Base-by-base conservation (phyloP, 306 rosid species). In the Oxytropis ochrocephala region DNA sequence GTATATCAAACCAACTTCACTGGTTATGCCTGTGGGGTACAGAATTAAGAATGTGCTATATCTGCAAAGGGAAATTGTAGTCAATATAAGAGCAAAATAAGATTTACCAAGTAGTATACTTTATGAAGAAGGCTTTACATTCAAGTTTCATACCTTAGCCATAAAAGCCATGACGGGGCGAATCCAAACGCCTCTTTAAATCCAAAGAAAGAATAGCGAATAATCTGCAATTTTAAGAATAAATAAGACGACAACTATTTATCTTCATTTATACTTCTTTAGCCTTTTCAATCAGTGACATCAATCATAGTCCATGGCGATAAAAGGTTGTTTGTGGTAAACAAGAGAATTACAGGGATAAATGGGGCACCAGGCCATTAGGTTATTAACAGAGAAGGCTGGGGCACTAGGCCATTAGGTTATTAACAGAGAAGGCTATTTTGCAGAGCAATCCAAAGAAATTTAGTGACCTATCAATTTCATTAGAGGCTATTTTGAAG, bases 141-240 rank as follows among this genome's bases (percentile, higher is more conserved):
- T n/a, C n/a, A n/a, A n/a, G n/a, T n/a, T 46, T 35, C 56, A 48
- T 78, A 90, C 98, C 96, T 88, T 24, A 93, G 90, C 96, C 97
- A 90, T 83, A 83, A 71, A 48, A 90, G 94, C 96, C 93, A 93
- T 16, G 90, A 85, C 46, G 98, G 96, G 21, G 85, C 18, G 59
- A 77, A 88, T 72, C 97, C 96, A 76, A 86, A 73, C 7, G 87
- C 80, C 84, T 88, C 97, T 73, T 86, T 93, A 75, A 79, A 62
- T 53, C 97, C 96, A 69, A 79, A 86, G 87, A 90, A 93, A 38
- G 86, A 79, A 80, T 83, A 93, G 24, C 96, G 86, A 80, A 90
- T 85, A 66, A 85, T 84, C 97, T 92, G 84, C 55, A 78, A 55
- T 59, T 27, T n/a, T 6, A 69, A 67, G 39, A 60, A 12, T 49